A percentile compares a stretch with the other conserved stretches of the same genome.
Evolutionary conservation across 2,329 filamentous ascomycete genomes (phyloP).

Genomic region (Pestalotiopsis fici): DNA sequence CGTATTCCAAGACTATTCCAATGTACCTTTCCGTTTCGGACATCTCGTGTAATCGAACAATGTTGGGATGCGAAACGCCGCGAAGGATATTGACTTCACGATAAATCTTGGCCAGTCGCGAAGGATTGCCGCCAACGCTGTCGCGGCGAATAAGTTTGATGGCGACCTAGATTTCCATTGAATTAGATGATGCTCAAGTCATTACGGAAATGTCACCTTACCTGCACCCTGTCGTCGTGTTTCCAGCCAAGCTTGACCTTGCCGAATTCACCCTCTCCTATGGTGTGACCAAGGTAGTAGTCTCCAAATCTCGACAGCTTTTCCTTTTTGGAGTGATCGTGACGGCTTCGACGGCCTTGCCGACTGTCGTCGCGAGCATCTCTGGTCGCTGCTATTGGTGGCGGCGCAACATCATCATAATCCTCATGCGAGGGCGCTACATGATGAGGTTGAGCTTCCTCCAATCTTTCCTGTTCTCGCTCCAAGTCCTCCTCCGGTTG

Average conservation of each 20-base stretch:
- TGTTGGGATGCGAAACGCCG: conserved; percentile 91
- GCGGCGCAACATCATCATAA: conserved; percentile 41
- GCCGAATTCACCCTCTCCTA: conserved; percentile 97
- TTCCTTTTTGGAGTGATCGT: conserved; percentile 60
- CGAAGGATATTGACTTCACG: conserved; percentile 91
- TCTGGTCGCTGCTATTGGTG: conserved; percentile 44
- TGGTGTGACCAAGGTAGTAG: conserved; percentile 92
- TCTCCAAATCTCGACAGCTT: conserved; percentile 92
- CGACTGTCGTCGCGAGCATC: conserved; percentile 45
- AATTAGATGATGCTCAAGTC: conserved; percentile 16
- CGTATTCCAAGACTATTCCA: conserved; percentile 97
- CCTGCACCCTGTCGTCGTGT: conserved; percentile 85
- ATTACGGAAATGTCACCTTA: conserved; percentile 34
- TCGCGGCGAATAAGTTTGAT: conserved; percentile 95
- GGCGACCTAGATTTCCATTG: conserved; percentile 64
- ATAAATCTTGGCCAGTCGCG: conserved; percentile 92
- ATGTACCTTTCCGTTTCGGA: conserved; percentile 97
- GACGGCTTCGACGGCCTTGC: conserved; percentile 55
- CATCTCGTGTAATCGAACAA: conserved; percentile 96
- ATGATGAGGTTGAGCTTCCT: conserved; percentile 54
- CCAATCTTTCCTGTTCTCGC: conserved; percentile 69
- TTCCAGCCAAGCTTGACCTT: conserved; percentile 99
- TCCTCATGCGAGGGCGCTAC: conserved; percentile 39
- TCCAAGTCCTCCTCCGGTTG: conserved; percentile 74
- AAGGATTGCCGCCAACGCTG: conserved; percentile 83